Conservation (phyloP, 371 early-diverging fungal genomes). For the Mucor lusitanicus region DNA sequence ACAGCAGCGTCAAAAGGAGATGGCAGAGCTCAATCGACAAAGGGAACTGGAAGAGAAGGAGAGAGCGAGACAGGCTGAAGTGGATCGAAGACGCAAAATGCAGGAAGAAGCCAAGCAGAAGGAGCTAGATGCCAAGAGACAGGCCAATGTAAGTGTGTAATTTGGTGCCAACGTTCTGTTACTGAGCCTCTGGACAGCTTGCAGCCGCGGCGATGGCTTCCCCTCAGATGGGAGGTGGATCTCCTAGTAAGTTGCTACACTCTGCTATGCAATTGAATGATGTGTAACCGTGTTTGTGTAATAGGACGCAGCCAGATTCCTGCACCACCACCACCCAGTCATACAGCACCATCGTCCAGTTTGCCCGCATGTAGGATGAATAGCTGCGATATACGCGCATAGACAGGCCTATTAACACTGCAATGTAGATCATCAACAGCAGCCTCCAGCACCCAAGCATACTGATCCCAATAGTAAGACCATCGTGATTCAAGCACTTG, state of each 20-base stretch:
- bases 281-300: neutral
- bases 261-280: neutral
- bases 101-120: conserved; percentile 31
- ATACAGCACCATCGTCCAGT: neutral
- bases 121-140: conserved; percentile 19
- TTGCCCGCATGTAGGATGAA: neutral
- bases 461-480: conserved; percentile 14
- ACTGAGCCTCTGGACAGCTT: neutral
- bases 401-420: neutral
- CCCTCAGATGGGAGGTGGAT: conserved; percentile 15
- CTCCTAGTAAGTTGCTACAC: conserved; percentile 6
- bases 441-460: neutral
- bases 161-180: no score
- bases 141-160: conserved; percentile 14
- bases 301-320: conserved; percentile 27
- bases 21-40: conserved; percentile 7
- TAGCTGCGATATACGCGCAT: neutral
- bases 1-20: conserved; percentile 16
- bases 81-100: conserved; percentile 28
- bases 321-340: conserved; percentile 20
- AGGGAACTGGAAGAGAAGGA: conserved; percentile 21
- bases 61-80: conserved; percentile 23
- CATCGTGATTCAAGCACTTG: neutral
- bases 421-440: neutral
- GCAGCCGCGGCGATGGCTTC: conserved; percentile 17